These are phyloP conservation scores for Aureobasidium vineae DNA, from an alignment of 2,329 filamentous ascomycete genomes.

Conservation along the genomic window DNA sequence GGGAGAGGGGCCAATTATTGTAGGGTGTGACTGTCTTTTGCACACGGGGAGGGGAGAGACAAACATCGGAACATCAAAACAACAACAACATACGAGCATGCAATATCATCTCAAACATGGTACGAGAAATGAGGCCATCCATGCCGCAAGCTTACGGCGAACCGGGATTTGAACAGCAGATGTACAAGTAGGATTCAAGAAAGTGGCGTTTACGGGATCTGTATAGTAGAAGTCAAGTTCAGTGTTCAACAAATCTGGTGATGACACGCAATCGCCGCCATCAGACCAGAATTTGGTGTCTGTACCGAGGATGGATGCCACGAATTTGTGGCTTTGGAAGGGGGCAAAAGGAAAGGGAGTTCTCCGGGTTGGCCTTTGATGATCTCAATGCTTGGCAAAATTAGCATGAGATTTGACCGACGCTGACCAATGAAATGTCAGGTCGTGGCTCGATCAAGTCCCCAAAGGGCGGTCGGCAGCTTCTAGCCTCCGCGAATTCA, in stretches of 20 bases:
- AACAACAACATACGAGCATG: not conserved
- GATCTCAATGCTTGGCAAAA: slow-evolving; percentile 13
- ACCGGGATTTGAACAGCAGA: slow-evolving; percentile 12
- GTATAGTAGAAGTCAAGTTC: not conserved
- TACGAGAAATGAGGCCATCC: slow-evolving; percentile 20
- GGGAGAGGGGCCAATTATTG: too few species aligned
- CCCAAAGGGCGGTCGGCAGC: slow-evolving; percentile 1
- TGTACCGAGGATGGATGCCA: not conserved
- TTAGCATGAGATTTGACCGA: not conserved
- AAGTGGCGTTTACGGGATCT: not conserved
- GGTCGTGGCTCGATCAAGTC: too few species aligned
- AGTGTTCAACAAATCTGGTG: not conserved
- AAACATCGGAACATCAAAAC: not conserved
- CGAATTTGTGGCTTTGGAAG: not conserved
- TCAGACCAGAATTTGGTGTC: slow-evolving; percentile 15
- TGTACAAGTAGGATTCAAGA: not conserved
- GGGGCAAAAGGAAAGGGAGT: slow-evolving; percentile 10
- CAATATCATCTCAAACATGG: slow-evolving; percentile 4
- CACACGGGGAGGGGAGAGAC: not conserved
- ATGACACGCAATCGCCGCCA: slow-evolving; percentile 13
- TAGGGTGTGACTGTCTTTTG: too few species aligned
- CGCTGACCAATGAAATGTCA: not conserved
- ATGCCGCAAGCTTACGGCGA: not conserved
- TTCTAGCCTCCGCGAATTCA: slow-evolving; percentile 12
- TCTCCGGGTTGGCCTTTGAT: not conserved